Evolutionary conservation across 2,329 filamentous ascomycete genomes (phyloP), one percentile per base, ranked within the genome.

Genomic region (Talaromyces sp.): DNA sequence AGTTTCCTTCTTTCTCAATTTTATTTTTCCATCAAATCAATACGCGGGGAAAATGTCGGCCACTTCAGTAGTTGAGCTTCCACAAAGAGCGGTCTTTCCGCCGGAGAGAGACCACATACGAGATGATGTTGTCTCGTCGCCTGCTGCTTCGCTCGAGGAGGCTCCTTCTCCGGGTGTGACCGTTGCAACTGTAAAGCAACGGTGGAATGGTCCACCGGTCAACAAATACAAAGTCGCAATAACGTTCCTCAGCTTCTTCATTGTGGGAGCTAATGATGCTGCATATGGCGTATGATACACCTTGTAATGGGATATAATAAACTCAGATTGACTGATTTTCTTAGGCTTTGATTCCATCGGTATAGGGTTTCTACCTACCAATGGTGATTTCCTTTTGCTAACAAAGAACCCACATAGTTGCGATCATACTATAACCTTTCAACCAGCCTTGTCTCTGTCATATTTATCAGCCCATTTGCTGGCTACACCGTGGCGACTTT

Each of bases 191-290:
- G 44, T 51, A 3, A 51, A 27, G 25, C 44, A 67, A 52, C 65
- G 62, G 52, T 66, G 65, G 64, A 65, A 65, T 53, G 52, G 65
- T 2, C 62, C 62, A 22, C 55, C 62, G 10, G 62, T 65, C 42
- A 66, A 65, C 52, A 66, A 65, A 62, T 65, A 58, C 62, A 61
- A 61, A 11, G 56, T 66, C 17, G 36, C 61, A 10, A 61, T 61
- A 7, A 77, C 80, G 0, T 86, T 85, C 71, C 83, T 78, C 71
- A 81, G 79, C 10, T 83, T 87, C 63, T 67, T 82, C 15, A 77
- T 84, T 10, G 79, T 83, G 63, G 84, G 85, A 0, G 77, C 80
- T 11, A 85, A 84, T 55, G 83, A 85, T 68, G 80, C 80, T 1
- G 81, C 81, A 19, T 84, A 84, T 58, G 82, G 82, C 60, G 81